phyloP scores from a whole-genome alignment of 495 filamentous ascomycete species.

The Xylaria curta region DNA sequence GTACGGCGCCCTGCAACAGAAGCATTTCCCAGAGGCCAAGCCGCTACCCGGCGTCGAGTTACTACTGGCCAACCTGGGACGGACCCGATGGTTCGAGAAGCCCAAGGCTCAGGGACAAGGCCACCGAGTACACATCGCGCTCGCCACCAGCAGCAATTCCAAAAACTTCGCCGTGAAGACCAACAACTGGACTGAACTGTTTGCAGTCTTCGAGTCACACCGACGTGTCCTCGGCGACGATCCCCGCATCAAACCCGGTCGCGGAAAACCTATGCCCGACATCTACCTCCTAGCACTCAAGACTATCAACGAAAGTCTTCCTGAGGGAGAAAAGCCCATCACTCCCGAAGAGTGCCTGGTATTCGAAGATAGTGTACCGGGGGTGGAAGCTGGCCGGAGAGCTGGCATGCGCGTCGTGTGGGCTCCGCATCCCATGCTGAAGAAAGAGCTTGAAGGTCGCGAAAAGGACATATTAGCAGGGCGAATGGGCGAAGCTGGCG shows the following conservation, averaged over 20 bases:
- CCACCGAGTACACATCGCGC: constrained; percentile 74
- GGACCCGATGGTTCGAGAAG: constrained; percentile 53
- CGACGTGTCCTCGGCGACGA: constrained; percentile 88
- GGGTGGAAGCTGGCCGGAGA: constrained; percentile 87
- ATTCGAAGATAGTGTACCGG: constrained; percentile 93
- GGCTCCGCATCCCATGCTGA: constrained; percentile 83
- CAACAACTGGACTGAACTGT: constrained; percentile 71
- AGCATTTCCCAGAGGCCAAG: constrained; percentile 73
- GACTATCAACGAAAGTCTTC: constrained; percentile 77
- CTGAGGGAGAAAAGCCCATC: constrained; percentile 70
- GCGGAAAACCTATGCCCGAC: constrained; percentile 93
- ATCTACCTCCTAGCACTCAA: constrained; percentile 90
- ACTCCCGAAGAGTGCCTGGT: constrained; percentile 89
- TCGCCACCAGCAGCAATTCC: constrained; percentile 79
- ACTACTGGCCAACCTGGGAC: constrained; percentile 64
- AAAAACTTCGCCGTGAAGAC: constrained; percentile 84
- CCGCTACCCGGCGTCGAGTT: constrained; percentile 80
- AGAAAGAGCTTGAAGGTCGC: constrained; percentile 74
- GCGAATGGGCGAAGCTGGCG: constrained; percentile 68
- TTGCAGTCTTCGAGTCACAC: constrained; percentile 70
- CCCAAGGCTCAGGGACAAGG: constrained; percentile 34
- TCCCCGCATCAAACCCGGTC: constrained; percentile 72
- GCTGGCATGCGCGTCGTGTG: constrained; percentile 96
- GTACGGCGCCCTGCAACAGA: constrained; percentile 63
- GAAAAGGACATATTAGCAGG: constrained; percentile 87